Evolutionary conservation across 192 early-diverging fungal genomes (phyloP), one percentile per base, ranked within the genome.

Genomic region (Phycomyces nitens): DNA sequence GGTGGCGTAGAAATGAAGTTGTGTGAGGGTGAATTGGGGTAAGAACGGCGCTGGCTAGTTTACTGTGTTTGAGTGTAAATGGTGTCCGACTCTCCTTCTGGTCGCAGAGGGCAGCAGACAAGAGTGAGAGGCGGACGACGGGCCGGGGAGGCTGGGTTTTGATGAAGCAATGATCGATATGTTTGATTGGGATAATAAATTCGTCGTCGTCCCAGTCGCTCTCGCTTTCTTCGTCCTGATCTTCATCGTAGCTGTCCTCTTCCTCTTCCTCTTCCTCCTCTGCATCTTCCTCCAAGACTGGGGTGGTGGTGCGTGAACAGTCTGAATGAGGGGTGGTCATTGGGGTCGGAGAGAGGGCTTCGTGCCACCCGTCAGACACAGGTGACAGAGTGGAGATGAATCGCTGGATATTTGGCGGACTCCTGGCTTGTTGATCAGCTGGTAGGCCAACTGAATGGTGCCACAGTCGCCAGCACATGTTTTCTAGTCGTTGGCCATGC

Each of bases 391-490:
- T 47, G 44, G 18, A 47, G 18, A 47, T 47, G 44, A 47, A 47
- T 47, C 18, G 44, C 18, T 47, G 44, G 44, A 54, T 12, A 24
- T 54, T 54, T n/a, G 53, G 26, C 26, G 21, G 53, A 54, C 21
- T 54, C 21, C 23, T 22, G 53, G 21, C 20, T 24, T n/a, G 53
- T n/a, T 22, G 29, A 57, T 40, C 22, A n/a, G 20, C 60, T 29
- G 15, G 44, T 62, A 16, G 18, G 22, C 27, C 21, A 18, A 47
- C 44, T 51, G 21, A 50, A 23, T 53, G 60, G 23, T 72, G 64
- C 70, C 70, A 72, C 50, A 72, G 7, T 49, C 72, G 56, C 70
- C 70, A 72, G 12, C 64, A 72, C 54, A 72, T 61, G 50, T 72
- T 72, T 62, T 72, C 70, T 12, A 72, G 55, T 61, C 70, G 58